Evolutionary conservation across 2,329 filamentous ascomycete genomes (phyloP), one percentile per base, ranked within the genome.

Genomic region (Pestalotiopsis sp.): DNA sequence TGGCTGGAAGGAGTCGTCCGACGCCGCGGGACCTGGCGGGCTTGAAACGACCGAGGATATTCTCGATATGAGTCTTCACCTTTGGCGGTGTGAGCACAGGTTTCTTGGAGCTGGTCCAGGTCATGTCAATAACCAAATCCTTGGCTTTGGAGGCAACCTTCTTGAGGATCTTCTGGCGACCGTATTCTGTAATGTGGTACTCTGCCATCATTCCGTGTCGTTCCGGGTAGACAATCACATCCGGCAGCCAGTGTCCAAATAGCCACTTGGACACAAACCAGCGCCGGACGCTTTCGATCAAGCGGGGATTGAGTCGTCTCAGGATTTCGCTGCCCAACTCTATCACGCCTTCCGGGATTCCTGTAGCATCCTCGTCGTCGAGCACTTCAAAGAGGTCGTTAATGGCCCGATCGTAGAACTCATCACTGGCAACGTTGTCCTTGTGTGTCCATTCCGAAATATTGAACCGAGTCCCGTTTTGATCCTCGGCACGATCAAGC

Each of bases 211-310:
- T 89, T 67, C 89, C 89, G 73, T 90, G 87, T 66, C 87, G 94
- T 86, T 99, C 96, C 12, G 96, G 96, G 75, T 96, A 93, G 62
- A 94, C 93, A 75, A 98, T 89, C 66, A 94, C 91, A 74, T 93
- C 92, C 61, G 93, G 87, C 45, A 98, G 84, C 80, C 96, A 98
- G 65, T 92, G 91, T 71, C 94, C 92, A 79, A 98, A 97, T 71
- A 98, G 91, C 90, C 95, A 99, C 77, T 95, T 92, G 75, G 92
- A 93, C 71, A 98, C 91, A 72, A 98, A 88, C 84, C 95, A 97
- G 73, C 90, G 90, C 71, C 94, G 90, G 52, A 94, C 94, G 73
- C 89, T 90, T 72, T 92, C 91, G 70, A 93, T 90, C 72, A 89
- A 89, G 73, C 92, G 91, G 72, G 86, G 86, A 72, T 93, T 90